A percentile compares a stretch with the other conserved stretches of the same genome.
phyloP scores from a whole-genome alignment of 164 flowering plant species.

The Umbellularia californica region DNA sequence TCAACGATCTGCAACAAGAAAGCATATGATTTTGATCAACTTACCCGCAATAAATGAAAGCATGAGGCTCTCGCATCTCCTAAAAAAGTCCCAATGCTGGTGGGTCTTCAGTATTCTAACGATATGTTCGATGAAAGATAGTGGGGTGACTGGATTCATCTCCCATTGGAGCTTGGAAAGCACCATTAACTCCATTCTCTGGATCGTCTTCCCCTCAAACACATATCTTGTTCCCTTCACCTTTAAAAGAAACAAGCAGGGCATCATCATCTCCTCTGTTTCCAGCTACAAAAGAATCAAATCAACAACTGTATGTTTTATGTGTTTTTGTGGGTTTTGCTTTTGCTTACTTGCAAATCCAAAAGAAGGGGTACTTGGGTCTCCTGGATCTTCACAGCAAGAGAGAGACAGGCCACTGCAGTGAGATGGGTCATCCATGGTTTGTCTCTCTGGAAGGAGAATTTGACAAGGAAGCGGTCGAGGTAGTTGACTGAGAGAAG shows the following conservation, averaged over 20 bases:
- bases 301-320: background rate
- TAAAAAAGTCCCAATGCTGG: constrained; percentile 48
- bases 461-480: constrained; percentile 56
- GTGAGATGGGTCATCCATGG: constrained; percentile 83
- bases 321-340: background rate
- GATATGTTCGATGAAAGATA: constrained; percentile 69
- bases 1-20: background rate
- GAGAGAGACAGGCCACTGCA: constrained; percentile 84
- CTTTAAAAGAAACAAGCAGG: constrained; percentile 23
- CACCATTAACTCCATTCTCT: constrained; percentile 80
- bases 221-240: constrained; percentile 55
- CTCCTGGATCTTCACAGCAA: constrained; percentile 89
- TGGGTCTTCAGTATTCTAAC: constrained; percentile 46
- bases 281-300: background rate
- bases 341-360: constrained; percentile 62
- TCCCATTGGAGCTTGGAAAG: constrained; percentile 76
- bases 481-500: constrained; percentile 69
- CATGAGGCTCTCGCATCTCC: constrained; percentile 45
- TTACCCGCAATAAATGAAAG: constrained; percentile 58
- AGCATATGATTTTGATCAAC: background rate
- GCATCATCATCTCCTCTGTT: background rate
- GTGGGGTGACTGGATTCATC: constrained; percentile 79
- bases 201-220: constrained; percentile 74
- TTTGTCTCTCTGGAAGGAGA: constrained; percentile 46
- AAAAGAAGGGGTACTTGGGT: constrained; percentile 69